Base-by-base conservation (phyloP, 257 asterid species). In the Nicotiana noctiflora region DNA sequence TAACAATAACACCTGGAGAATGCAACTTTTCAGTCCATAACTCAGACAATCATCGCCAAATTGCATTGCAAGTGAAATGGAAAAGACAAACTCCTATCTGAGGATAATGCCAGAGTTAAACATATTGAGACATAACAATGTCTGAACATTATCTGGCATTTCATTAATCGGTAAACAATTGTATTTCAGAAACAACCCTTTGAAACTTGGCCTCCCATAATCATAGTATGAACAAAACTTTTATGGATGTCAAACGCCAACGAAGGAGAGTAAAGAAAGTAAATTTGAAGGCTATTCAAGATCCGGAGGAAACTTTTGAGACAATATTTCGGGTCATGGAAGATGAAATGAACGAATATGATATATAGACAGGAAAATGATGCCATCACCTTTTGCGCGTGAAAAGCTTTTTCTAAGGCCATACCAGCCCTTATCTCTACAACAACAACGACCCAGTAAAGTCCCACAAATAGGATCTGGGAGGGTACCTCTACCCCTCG, bases 1-100 rank as follows among this genome's bases (percentile, higher is more conserved):
- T 86, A 96, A 86, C 49, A 96, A 88, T 56, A 96, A 85, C 75
- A 92, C 98, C 99, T 96, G 93, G 61, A 86, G 82, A 79, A 87
- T 51, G 66, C 81, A 65, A 75, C 77, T 76, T 49, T 81, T 68
- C 86, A 87, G 79, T 80, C 31, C 70, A 74, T 29, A n/a, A 72
- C 49, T 77, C 80, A 77, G 7, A 55, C 53, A 46, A 21, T 21
- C 40, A 37, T 19, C 2, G 57, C 57, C 37, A 46, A 70, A 44
- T 68, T 37, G 76, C 76, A 44, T 68, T 37, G 76, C 76, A 37
- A 37, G 53, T 11, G 57, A 49, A 70, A 70, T 56, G 13, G 51
- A 44, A 44, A 70, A 70, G 37, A 13, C 59, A 6, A 14, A 23
- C 60, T 72, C 37, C 57, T 70, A 40, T 70, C 77, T 11, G 77